Percentiles rank a stretch among this genome's conserved stretches.
Conservation (phyloP, 805 yeast genomes). For the Saturnispora kantuleensis region DNA sequence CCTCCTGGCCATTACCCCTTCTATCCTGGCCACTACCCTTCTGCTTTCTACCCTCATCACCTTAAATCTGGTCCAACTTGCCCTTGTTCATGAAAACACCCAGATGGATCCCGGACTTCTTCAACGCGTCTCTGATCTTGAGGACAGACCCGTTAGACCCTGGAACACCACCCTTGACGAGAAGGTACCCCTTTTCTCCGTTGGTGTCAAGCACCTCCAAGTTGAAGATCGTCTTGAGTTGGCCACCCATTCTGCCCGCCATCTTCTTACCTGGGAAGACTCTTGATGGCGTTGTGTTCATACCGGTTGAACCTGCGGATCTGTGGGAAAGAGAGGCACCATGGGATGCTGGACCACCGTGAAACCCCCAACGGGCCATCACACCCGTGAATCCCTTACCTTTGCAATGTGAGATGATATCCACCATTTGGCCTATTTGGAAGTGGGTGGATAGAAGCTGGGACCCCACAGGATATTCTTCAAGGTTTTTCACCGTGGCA, state of each 20-base stretch:
- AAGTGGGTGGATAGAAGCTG: conserved; percentile 77
- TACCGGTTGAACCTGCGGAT: conserved; percentile 96
- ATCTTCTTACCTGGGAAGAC: conserved; percentile 93
- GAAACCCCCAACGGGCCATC: conserved; percentile 88
- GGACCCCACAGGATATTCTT: conserved; percentile 68
- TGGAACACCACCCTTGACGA: conserved; percentile 84
- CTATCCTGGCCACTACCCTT: too few relatives aligned
- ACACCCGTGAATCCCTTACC: conserved; percentile 99
- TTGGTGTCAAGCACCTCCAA: conserved; percentile 69
- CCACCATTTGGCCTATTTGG: conserved; percentile 73
- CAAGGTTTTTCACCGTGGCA: conserved; percentile 37
- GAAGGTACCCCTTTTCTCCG: conserved; percentile 68
- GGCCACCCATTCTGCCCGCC: conserved; percentile 96
- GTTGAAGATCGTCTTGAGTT: conserved; percentile 64
- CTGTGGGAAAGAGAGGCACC: conserved; percentile 93
- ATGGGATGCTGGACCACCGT: conserved; percentile 85
- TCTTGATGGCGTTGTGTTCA: conserved; percentile 92
- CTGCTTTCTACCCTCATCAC: not conserved
- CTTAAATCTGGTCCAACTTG: conserved; percentile 1
- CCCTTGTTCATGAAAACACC: conserved; percentile 7
- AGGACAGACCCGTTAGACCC: conserved; percentile 77
- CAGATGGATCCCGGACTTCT: conserved; percentile 27
- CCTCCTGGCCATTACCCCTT: too few relatives aligned
- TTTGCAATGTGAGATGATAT: conserved; percentile 65
- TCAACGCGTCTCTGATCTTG: conserved; percentile 70